A percentile compares a stretch with the other conserved stretches of the same genome.
Evolutionary conservation across 2,329 filamentous ascomycete genomes (phyloP).

Genomic region (Pseudopithomyces chartarum): DNA sequence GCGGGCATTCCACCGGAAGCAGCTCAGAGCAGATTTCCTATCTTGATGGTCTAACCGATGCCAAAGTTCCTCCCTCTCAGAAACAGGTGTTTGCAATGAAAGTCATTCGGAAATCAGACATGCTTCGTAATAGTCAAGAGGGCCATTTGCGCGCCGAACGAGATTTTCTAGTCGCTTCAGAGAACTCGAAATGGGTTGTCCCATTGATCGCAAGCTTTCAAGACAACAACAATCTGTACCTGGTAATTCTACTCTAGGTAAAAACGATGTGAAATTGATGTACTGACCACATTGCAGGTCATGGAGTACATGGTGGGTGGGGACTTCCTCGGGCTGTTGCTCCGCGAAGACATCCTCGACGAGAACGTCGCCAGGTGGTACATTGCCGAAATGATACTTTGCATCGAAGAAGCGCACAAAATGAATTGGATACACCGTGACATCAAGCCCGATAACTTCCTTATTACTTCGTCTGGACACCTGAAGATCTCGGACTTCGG

Average conservation of each 20-base stretch:
- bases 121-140: slow-evolving; percentile 90
- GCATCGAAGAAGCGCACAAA: slow-evolving; percentile 88
- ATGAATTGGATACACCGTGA: slow-evolving; percentile 93
- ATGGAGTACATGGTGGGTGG: slow-evolving; percentile 99
- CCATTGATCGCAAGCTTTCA: slow-evolving; percentile 89
- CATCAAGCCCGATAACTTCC: slow-evolving; percentile 96
- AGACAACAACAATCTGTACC: slow-evolving; percentile 80
- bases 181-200: slow-evolving; percentile 89
- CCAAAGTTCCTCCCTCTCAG: not conserved
- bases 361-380: slow-evolving; percentile 85
- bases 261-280: too few species aligned
- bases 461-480: slow-evolving; percentile 86
- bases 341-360: slow-evolving; percentile 80
- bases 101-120: slow-evolving; percentile 90
- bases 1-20: slow-evolving; percentile 10
- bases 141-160: slow-evolving; percentile 89
- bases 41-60: slow-evolving; percentile 11
- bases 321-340: slow-evolving; percentile 85
- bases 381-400: slow-evolving; percentile 92
- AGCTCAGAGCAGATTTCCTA: slow-evolving; percentile 16
- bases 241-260: slow-evolving; percentile 50
- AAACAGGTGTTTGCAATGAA: slow-evolving; percentile 89
- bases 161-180: slow-evolving; percentile 87
- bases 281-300: slow-evolving; percentile 44
- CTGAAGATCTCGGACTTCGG: slow-evolving; percentile 97